Conservation (phyloP, 1,284 basidiomycete genomes). For the Sutorius eximius region DNA sequence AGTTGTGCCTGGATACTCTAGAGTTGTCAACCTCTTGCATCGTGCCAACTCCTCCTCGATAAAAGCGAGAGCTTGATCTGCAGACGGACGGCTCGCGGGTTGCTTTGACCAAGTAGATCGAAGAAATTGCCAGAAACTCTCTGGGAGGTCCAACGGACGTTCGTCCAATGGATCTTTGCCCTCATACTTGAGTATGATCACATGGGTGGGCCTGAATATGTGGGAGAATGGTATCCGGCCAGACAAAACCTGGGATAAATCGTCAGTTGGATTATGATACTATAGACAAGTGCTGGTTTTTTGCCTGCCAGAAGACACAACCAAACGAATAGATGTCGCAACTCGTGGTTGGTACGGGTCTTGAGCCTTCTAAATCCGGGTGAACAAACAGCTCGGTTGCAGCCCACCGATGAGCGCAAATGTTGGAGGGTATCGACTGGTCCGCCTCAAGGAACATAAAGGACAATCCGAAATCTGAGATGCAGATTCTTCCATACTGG, state of each 20-base stretch:
- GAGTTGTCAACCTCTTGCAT: not conserved
- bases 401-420: conserved; percentile 14
- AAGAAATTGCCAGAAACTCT: conserved; percentile 11
- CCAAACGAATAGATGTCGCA: conserved; percentile 15
- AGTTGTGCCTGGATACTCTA: not conserved
- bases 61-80: conserved; percentile 3
- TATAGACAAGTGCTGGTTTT: not conserved
- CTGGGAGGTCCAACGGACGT: conserved; percentile 5
- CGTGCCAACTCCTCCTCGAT: conserved; percentile 6
- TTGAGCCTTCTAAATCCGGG: conserved; percentile 7
- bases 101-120: conserved; percentile 13
- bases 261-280: not conserved
- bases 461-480: conserved; percentile 17
- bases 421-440: conserved; percentile 8
- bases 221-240: conserved; percentile 13
- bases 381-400: conserved; percentile 12
- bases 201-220: conserved; percentile 9
- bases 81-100: conserved; percentile 6
- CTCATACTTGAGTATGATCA: conserved; percentile 15
- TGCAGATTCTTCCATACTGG: conserved; percentile 6
- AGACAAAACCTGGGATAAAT: conserved; percentile 8
- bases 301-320: conserved; percentile 15
- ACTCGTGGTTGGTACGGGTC: conserved; percentile 4
- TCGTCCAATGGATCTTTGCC: conserved; percentile 17
- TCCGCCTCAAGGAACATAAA: not conserved